Conservation (phyloP, 768 basidiomycete genomes). For the Chiua virens region DNA sequence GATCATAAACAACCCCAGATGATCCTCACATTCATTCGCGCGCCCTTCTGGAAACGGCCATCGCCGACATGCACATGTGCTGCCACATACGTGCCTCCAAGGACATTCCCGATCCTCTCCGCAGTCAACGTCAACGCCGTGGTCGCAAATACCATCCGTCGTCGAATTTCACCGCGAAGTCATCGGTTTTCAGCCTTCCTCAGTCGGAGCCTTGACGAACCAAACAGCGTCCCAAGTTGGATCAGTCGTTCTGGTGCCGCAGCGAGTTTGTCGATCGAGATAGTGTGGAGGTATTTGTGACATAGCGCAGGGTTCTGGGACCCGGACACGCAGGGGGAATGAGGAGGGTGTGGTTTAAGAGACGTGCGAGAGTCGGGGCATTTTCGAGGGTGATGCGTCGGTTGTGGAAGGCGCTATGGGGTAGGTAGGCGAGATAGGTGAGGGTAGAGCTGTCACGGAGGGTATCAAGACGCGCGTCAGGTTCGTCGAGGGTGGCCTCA, state of each 20-base stretch:
- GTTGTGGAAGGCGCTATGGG: conserved; percentile 84
- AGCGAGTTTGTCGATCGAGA: conserved; percentile 13
- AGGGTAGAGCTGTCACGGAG: too few species aligned
- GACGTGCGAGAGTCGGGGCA: conserved; percentile 65
- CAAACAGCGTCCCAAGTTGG: conserved; percentile 75
- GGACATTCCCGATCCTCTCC: conserved; percentile 40
- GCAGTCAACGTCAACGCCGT: conserved; percentile 44
- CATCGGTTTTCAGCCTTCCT: conserved; percentile 37
- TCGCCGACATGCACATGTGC: conserved; percentile 72
- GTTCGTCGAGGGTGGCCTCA: conserved; percentile 34
- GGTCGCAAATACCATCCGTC: conserved; percentile 58
- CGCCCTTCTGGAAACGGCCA: conserved; percentile 52
- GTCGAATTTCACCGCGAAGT: conserved; percentile 49
- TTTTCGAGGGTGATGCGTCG: conserved; percentile 87
- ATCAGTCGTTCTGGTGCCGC: conserved; percentile 47
- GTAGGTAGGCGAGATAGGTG: conserved; percentile 72
- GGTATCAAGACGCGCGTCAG: too few species aligned
- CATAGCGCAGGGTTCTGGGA: conserved; percentile 42
- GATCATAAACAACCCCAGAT: too few species aligned
- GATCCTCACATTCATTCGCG: conserved; percentile 40
- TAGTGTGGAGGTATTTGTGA: conserved; percentile 46
- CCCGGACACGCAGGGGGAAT: conserved; percentile 72
- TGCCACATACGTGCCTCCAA: conserved; percentile 55
- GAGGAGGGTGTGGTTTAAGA: conserved; percentile 76
- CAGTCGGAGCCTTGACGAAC: conserved; percentile 65